phyloP scores from a whole-genome alignment of 1,139 yeast species.

The Candida albicans region DNA sequence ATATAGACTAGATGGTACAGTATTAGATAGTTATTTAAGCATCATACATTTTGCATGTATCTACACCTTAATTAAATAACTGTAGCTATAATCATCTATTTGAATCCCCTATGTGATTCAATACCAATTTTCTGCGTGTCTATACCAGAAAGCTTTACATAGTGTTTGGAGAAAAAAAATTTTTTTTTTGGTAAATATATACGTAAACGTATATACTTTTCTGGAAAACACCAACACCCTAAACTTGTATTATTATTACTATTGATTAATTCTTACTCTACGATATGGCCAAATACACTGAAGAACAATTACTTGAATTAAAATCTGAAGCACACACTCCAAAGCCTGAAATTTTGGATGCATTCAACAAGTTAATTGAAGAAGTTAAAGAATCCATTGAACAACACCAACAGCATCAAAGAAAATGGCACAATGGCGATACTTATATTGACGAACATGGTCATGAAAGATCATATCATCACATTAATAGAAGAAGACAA shows the following conservation, averaged over 20 bases:
- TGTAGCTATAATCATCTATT: too few relatives aligned
- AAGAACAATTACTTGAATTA: constrained; percentile 62
- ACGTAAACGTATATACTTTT: too few relatives aligned
- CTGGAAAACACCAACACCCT: too few relatives aligned
- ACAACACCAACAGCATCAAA: constrained; percentile 32
- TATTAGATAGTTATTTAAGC: too few relatives aligned
- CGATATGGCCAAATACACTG: constrained; percentile 61
- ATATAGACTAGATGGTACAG: too few relatives aligned
- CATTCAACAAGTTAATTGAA: constrained; percentile 65
- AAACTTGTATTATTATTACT: too few relatives aligned
- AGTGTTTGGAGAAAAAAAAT: neutral
- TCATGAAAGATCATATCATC: constrained; percentile 48
- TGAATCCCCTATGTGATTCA: too few relatives aligned
- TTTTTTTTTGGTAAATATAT: neutral
- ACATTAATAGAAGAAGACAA: constrained; percentile 60
- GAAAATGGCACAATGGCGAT: constrained; percentile 45
- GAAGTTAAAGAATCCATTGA: constrained; percentile 46
- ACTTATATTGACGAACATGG: constrained; percentile 51
- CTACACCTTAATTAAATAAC: too few relatives aligned
- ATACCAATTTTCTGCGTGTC: too few relatives aligned
- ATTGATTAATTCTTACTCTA: too few relatives aligned
- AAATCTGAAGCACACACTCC: constrained; percentile 60
- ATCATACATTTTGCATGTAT: too few relatives aligned
- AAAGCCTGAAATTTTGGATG: constrained; percentile 60
- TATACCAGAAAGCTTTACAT: too few relatives aligned